Evolutionary conservation across 2,329 filamentous ascomycete genomes (phyloP).

Genomic region (Seiridium unicorne): DNA sequence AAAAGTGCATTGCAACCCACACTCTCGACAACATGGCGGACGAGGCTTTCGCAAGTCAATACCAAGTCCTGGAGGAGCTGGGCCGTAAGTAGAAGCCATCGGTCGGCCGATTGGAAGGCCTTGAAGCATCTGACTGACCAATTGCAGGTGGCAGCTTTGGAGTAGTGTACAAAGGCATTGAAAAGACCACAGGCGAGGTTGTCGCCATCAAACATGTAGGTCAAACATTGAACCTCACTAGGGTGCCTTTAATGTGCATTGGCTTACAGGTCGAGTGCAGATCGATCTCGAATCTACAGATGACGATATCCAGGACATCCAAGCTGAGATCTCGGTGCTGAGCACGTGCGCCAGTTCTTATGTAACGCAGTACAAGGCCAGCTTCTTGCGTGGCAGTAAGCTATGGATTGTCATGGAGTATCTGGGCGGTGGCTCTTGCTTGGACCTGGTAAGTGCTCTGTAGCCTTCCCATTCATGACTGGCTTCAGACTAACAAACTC

Average conservation of each 20-base stretch:
- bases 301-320: slow-evolving; percentile 97
- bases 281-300: slow-evolving; percentile 99
- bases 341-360: slow-evolving; percentile 92
- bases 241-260: background rate
- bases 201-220: slow-evolving; percentile 96
- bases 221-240: slow-evolving; percentile 10
- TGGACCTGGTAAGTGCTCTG: slow-evolving; percentile 71
- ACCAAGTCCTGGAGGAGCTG: slow-evolving; percentile 93
- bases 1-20: slow-evolving; percentile 11
- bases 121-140: slow-evolving; percentile 4
- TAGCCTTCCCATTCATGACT: background rate
- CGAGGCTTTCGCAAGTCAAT: slow-evolving; percentile 76
- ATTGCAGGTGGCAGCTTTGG: slow-evolving; percentile 85
- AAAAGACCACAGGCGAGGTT: slow-evolving; percentile 84
- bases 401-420: slow-evolving; percentile 99
- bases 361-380: slow-evolving; percentile 95
- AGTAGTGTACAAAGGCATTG: slow-evolving; percentile 94
- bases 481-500: slow-evolving; percentile 25
- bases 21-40: slow-evolving; percentile 45
- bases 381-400: slow-evolving; percentile 93
- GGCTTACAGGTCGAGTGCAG: slow-evolving; percentile 40
- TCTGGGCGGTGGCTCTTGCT: slow-evolving; percentile 88
- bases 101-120: background rate
- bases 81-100: slow-evolving; percentile 65
- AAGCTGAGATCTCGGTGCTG: slow-evolving; percentile 92